Conservation (phyloP, 1,139 yeast species). For the Candida sp. region DNA sequence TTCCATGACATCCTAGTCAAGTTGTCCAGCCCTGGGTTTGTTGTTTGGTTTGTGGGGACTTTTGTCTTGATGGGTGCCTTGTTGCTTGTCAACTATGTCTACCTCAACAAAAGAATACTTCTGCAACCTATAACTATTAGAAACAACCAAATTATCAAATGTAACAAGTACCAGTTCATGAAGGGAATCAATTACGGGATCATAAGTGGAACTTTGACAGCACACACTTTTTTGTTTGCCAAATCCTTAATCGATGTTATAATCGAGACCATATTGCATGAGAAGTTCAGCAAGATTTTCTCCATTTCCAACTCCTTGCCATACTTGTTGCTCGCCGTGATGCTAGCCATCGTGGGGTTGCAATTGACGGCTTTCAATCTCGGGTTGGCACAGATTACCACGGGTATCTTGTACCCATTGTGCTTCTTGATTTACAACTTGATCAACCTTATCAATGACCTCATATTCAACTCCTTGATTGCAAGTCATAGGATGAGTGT, state of each 20-base stretch:
- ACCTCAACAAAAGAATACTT: conserved; percentile 11
- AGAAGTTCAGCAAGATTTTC: conserved; percentile 24
- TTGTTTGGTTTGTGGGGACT: conserved; percentile 44
- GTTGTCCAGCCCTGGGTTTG: conserved; percentile 30
- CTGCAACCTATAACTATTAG: neutral
- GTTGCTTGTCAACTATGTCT: conserved; percentile 24
- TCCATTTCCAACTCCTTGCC: conserved; percentile 31
- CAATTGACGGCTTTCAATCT: conserved; percentile 78
- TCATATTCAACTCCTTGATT: conserved; percentile 51
- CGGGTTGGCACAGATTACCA: conserved; percentile 74
- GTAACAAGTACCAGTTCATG: conserved; percentile 26
- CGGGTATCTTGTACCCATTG: conserved; percentile 82
- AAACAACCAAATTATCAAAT: conserved; percentile 9
- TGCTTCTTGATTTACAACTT: conserved; percentile 86
- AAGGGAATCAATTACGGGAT: conserved; percentile 70
- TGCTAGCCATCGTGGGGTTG: conserved; percentile 70
- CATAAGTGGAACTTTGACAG: conserved; percentile 79
- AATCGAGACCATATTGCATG: conserved; percentile 45
- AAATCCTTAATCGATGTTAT: conserved; percentile 80
- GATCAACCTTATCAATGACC: conserved; percentile 73
- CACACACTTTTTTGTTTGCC: conserved; percentile 85
- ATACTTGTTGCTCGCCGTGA: conserved; percentile 58
- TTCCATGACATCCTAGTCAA: conserved; percentile 31
- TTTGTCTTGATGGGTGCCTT: conserved; percentile 31
- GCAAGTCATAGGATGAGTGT: conserved; percentile 31